Conservation (phyloP, 257 asterid genomes). For the Primulina tabacum region DNA sequence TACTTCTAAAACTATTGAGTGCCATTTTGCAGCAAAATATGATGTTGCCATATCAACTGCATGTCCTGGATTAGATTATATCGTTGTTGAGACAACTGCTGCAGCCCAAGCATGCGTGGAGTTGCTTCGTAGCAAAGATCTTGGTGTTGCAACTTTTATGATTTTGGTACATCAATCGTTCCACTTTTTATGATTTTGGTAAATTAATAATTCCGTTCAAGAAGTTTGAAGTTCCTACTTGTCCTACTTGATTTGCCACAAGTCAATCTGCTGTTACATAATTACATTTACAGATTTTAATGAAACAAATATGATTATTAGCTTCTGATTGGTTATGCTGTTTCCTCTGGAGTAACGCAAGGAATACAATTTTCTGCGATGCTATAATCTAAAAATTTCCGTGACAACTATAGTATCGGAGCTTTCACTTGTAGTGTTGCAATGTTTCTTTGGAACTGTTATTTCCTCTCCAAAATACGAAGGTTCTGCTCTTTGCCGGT, state of each 20-base stretch:
- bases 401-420: neutral
- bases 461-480: neutral
- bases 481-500: neutral
- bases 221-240: neutral
- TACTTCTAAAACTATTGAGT: constrained; percentile 10
- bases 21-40: constrained; percentile 64
- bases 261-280: neutral
- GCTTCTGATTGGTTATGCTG: constrained; percentile 4
- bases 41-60: constrained; percentile 95
- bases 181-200: constrained; percentile 3
- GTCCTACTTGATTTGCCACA: neutral
- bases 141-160: constrained; percentile 97
- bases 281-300: neutral
- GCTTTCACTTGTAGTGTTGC: neutral
- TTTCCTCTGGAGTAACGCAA: constrained; percentile 5
- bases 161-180: constrained; percentile 58
- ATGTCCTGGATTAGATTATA: constrained; percentile 87
- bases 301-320: neutral
- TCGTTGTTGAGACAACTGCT: constrained; percentile 85
- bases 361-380: neutral
- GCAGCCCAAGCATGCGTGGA: constrained; percentile 86
- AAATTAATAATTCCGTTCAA: neutral
- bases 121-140: constrained; percentile 72
- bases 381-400: neutral
- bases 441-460: neutral